Evolutionary conservation across 345 rosid genomes (phyloP).

Genomic region (Sonneratia caseolaris): DNA sequence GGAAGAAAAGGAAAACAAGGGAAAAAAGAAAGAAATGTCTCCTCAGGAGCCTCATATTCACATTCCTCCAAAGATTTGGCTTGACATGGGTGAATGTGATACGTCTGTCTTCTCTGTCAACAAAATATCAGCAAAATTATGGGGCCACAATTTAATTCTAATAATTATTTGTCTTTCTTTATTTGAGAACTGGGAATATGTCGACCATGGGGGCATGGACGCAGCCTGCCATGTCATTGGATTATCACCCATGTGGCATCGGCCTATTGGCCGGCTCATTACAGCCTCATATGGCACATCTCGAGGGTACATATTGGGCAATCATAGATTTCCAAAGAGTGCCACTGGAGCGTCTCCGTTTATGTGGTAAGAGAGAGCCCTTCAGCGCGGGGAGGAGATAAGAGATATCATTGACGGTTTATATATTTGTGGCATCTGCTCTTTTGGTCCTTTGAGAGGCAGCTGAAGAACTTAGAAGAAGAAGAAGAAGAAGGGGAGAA

Average conservation of each 20-base stretch:
- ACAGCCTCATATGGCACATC: constrained; percentile 82
- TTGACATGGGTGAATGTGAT: constrained; percentile 13
- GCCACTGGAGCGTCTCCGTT: constrained; percentile 12
- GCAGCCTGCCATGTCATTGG: constrained; percentile 18
- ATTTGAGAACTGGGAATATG: constrained; percentile 28
- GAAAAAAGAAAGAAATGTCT: background rate
- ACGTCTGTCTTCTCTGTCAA: constrained; percentile 18
- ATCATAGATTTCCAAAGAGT: background rate
- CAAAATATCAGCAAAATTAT: constrained; percentile 13
- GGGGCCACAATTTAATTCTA: background rate
- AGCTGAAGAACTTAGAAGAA: background rate
- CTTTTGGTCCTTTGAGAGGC: constrained; percentile 1
- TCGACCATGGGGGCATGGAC: constrained; percentile 20
- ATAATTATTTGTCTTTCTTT: background rate
- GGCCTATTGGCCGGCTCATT: constrained; percentile 28
- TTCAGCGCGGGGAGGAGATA: constrained; percentile 18
- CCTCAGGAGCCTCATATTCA: constrained; percentile 26
- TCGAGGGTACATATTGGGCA: background rate
- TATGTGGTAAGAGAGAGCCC: constrained; percentile 29
- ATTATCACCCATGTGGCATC: constrained; percentile 52
- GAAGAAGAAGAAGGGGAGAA: constrained; percentile 3
- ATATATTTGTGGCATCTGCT: background rate
- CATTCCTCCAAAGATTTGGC: constrained; percentile 8
- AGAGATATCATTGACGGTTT: background rate
- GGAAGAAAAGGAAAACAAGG: background rate